Conservation (phyloP, 1,284 basidiomycete species). For the Malassezia restricta region DNA sequence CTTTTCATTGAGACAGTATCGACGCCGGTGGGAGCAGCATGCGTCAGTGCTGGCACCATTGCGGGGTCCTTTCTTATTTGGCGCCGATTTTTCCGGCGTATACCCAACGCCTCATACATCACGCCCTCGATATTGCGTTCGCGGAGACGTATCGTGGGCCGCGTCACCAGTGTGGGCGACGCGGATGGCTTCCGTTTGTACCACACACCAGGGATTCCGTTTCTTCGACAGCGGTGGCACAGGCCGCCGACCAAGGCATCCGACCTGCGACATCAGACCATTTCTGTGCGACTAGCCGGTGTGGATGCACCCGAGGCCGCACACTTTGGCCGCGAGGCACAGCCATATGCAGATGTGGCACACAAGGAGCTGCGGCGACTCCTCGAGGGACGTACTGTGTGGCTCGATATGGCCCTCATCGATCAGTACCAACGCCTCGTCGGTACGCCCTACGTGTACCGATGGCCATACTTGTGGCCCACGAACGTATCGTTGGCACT, state of each 20-base stretch:
- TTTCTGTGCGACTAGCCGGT: slow-evolving; percentile 39
- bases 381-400: slow-evolving; percentile 20
- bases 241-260: slow-evolving; percentile 13
- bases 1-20: background rate
- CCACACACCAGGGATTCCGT: slow-evolving; percentile 35
- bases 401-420: slow-evolving; percentile 34
- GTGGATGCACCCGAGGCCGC: slow-evolving; percentile 40
- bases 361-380: slow-evolving; percentile 25
- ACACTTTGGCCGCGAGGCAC: slow-evolving; percentile 41
- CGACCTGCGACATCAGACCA: slow-evolving; percentile 23
- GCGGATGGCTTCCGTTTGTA: slow-evolving; percentile 44
- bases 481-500: slow-evolving; percentile 38
- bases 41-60: background rate
- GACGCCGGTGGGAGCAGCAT: slow-evolving; percentile 8
- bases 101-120: slow-evolving; percentile 32
- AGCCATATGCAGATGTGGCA: slow-evolving; percentile 42
- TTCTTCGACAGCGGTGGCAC: slow-evolving; percentile 22
- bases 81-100: slow-evolving; percentile 40
- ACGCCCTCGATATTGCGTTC: slow-evolving; percentile 33
- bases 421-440: slow-evolving; percentile 44
- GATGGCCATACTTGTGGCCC: slow-evolving; percentile 33
- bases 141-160: slow-evolving; percentile 33
- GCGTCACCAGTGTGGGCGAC: slow-evolving; percentile 37
- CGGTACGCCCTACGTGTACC: slow-evolving; percentile 40
- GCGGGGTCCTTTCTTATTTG: slow-evolving; percentile 15